Percentiles rank a stretch among this genome's conserved stretches.
Evolutionary conservation across 2,329 filamentous ascomycete genomes (phyloP).

Genomic region (Arthrobotrys musiformis): DNA sequence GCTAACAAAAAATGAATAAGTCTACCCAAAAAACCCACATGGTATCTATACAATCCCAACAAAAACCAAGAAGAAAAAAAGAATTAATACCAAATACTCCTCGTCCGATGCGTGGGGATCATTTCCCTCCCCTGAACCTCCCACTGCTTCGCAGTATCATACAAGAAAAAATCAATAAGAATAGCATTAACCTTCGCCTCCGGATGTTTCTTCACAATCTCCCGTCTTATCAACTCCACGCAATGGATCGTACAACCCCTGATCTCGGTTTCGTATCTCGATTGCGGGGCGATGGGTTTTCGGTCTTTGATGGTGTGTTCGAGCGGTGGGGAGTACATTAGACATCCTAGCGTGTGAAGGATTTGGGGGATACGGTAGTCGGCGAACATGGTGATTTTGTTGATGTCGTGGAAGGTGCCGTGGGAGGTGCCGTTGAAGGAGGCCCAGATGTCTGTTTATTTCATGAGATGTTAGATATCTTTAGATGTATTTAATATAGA

Average conservation of each 20-base stretch:
- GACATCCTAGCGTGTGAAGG: slow-evolving; percentile 80
- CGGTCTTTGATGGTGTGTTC: slow-evolving; percentile 75
- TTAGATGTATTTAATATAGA: not conserved
- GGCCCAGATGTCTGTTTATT: slow-evolving; percentile 81
- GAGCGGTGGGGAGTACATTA: slow-evolving; percentile 84
- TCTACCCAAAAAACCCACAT: not conserved
- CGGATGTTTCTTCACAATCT: slow-evolving; percentile 80
- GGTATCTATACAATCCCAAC: not conserved
- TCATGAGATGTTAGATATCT: not conserved
- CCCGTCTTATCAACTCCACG: slow-evolving; percentile 84
- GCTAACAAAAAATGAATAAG: not conserved
- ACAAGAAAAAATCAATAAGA: slow-evolving; percentile 95
- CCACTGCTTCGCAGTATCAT: slow-evolving; percentile 89
- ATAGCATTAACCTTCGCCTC: slow-evolving; percentile 80
- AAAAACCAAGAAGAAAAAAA: not conserved
- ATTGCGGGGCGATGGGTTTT: slow-evolving; percentile 75
- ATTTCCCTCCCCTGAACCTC: slow-evolving; percentile 72
- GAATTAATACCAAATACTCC: slow-evolving; percentile 88
- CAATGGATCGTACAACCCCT: slow-evolving; percentile 96
- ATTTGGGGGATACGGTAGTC: slow-evolving; percentile 98
- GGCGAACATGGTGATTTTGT: slow-evolving; percentile 97
- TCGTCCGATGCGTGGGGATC: slow-evolving; percentile 85
- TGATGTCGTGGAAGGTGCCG: slow-evolving; percentile 87
- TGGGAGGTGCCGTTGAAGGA: slow-evolving; percentile 85
- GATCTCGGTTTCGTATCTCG: slow-evolving; percentile 84